These are phyloP conservation scores for Choanephora cucurbitarum DNA, from an alignment of 371 early-diverging fungal genomes.

Conservation along the genomic window DNA sequence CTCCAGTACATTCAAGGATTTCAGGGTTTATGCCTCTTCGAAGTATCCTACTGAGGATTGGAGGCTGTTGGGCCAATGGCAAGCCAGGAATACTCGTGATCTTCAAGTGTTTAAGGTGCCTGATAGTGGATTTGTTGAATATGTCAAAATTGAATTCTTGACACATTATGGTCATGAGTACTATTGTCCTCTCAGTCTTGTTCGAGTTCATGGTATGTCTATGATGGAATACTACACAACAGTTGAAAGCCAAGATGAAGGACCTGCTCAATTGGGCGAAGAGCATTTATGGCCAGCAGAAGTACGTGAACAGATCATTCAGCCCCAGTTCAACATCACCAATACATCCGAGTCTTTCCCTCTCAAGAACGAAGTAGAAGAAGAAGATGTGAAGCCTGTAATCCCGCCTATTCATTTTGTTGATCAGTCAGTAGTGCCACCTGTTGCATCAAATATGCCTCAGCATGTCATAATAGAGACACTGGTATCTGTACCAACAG, in stretches of 20 bases:
- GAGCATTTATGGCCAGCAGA: slow-evolving; percentile 47
- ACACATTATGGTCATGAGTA: slow-evolving; percentile 90
- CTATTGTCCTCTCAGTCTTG: slow-evolving; percentile 90
- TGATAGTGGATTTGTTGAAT: slow-evolving; percentile 78
- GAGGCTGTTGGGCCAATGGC: slow-evolving; percentile 80
- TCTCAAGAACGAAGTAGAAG: slow-evolving; percentile 10
- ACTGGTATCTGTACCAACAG: not conserved
- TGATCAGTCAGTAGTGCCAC: not conserved
- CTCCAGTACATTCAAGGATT: slow-evolving; percentile 89
- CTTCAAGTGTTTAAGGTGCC: slow-evolving; percentile 79
- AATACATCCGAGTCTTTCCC: slow-evolving; percentile 31
- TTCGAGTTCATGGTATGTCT: slow-evolving; percentile 89
- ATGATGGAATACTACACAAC: slow-evolving; percentile 87
- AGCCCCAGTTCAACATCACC: slow-evolving; percentile 28
- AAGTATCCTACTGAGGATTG: slow-evolving; percentile 87
- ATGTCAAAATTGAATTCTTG: slow-evolving; percentile 85
- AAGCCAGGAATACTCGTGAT: slow-evolving; percentile 82
- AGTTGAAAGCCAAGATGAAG: slow-evolving; percentile 58
- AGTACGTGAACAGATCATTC: slow-evolving; percentile 40
- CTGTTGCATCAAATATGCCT: not conserved
- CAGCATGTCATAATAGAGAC: not conserved
- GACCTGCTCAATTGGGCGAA: slow-evolving; percentile 21
- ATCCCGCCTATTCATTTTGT: slow-evolving; percentile 18
- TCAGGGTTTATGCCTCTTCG: slow-evolving; percentile 76
- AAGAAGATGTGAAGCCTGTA: slow-evolving; percentile 11